Evolutionary conservation across 176 grass and related monocot species (phyloP), one percentile per base, ranked within the genome.

Genomic region (Oryza rufipogon): DNA sequence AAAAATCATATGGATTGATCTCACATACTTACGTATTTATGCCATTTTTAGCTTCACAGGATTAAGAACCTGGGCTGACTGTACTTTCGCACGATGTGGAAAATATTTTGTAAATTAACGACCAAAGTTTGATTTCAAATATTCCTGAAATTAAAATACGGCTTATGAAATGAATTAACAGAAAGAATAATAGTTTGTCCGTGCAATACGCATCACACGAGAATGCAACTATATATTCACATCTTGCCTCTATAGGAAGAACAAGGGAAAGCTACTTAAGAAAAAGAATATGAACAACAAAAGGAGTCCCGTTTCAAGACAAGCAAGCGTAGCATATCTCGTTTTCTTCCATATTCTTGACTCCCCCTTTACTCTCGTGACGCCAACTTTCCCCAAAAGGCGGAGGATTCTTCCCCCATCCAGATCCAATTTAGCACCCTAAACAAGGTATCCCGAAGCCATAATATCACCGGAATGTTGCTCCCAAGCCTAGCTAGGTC

Each of bases 361-460:
- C 68, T 41, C 61, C 45, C 8, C 8, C 45, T 86, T 83, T 23
- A 28, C 34, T 19, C 3, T 15, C 39, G n/a, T 39, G 75, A 80
- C 89, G 80, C 80, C 44, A 73, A 83, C 79, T 26, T 74, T 86
- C 36, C 60, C 39, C 68, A 66, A 90, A 86, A 90, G 23, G 36
- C 19, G 9, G 49, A 87, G 9, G 49, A 87, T 79, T 87, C 30
- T 32, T 32, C 30, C 34, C 16, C 54, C 54, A 58, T 58, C 25
- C 0, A 17, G 20, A 70, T 82, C 80, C 73, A n/a, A 46, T 74
- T 83, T 75, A 13, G 48, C 80, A 25, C 19, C 68, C 74, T 23
- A 86, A 83, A 83, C 88, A 74, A 83, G 84, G 84, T 83, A 83
- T 80, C 84, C 84, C 19, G 3, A 22, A 16, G 63, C 47, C 70